These are phyloP conservation scores for Torulaspora indica DNA, from an alignment of 805 yeast genomes.

Conservation along the genomic window DNA sequence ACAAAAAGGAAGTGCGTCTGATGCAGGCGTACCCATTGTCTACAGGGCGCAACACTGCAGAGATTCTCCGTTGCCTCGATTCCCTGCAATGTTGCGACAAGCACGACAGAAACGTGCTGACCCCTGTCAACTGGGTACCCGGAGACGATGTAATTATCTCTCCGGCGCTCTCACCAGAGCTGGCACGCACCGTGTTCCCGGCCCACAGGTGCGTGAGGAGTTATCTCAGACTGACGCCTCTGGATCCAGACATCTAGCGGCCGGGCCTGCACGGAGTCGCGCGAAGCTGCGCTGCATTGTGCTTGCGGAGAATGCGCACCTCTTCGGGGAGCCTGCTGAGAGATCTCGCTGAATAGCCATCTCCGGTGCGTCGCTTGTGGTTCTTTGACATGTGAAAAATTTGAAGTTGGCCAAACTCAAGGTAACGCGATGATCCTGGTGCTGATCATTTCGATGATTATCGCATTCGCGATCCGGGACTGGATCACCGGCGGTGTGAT, in stretches of 20 bases:
- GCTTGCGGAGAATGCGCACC: too few relatives aligned
- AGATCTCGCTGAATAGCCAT: too few relatives aligned
- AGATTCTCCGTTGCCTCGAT: constrained; percentile 64
- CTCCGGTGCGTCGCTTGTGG: too few relatives aligned
- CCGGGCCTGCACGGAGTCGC: too few relatives aligned
- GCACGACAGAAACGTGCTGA: constrained; percentile 48
- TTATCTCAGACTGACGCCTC: constrained; percentile 54
- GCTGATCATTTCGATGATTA: constrained; percentile 79
- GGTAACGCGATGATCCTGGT: constrained; percentile 88
- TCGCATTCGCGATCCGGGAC: constrained; percentile 87
- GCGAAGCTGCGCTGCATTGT: too few relatives aligned
- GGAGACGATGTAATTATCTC: constrained; percentile 73
- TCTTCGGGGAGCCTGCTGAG: too few relatives aligned
- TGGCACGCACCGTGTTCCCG: constrained; percentile 57
- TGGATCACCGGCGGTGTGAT: constrained; percentile 91
- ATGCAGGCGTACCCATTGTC: constrained; percentile 67
- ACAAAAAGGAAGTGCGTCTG: constrained; percentile 56
- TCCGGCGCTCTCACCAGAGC: constrained; percentile 56
- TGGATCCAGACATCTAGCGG: constrained; percentile 18
- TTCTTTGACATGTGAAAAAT: too few relatives aligned
- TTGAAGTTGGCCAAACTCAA: too few relatives aligned
- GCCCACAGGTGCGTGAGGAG: constrained; percentile 58
- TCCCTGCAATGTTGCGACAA: constrained; percentile 62
- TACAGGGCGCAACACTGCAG: constrained; percentile 73
- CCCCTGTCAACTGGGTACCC: constrained; percentile 69